Evolutionary conservation across 2,329 filamentous ascomycete genomes (phyloP).

Genomic region (Penicillium sp.): DNA sequence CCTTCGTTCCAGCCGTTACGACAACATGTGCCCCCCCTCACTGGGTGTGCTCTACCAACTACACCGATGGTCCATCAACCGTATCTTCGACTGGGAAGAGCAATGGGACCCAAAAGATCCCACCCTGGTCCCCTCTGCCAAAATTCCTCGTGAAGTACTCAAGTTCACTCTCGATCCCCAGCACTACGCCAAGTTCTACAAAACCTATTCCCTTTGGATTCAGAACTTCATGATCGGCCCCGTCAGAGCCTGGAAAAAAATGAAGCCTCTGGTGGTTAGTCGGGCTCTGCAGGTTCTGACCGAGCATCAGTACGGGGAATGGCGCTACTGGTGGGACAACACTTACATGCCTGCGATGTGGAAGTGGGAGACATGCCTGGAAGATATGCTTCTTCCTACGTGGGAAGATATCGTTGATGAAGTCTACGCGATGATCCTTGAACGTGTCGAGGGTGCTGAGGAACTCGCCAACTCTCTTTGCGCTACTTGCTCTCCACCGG

Average conservation of each 20-base stretch:
- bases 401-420: conserved; percentile 29
- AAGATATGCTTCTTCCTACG: conserved; percentile 22
- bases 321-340: conserved; percentile 25
- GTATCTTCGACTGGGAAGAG: conserved; percentile 26
- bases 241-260: not conserved
- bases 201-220: conserved; percentile 2
- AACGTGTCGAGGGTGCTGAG: conserved; percentile 27
- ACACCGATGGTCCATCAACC: conserved; percentile 24
- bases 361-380: conserved; percentile 26
- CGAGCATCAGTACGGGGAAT: conserved; percentile 16
- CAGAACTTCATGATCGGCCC: conserved; percentile 4
- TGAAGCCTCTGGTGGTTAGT: conserved; percentile 8
- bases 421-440: conserved; percentile 22
- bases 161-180: conserved; percentile 22
- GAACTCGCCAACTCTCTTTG: conserved; percentile 9
- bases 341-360: conserved; percentile 25
- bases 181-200: conserved; percentile 19
- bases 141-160: conserved; percentile 27
- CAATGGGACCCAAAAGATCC: conserved; percentile 10
- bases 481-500: not conserved
- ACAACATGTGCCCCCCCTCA: conserved; percentile 25
- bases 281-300: conserved; percentile 13
- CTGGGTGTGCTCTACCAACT: not conserved
- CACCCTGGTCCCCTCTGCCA: conserved; percentile 22
- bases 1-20: conserved; percentile 20